These are phyloP conservation scores for Mikania micrantha DNA, from an alignment of 129 eudicot species.

Conservation along the genomic window DNA sequence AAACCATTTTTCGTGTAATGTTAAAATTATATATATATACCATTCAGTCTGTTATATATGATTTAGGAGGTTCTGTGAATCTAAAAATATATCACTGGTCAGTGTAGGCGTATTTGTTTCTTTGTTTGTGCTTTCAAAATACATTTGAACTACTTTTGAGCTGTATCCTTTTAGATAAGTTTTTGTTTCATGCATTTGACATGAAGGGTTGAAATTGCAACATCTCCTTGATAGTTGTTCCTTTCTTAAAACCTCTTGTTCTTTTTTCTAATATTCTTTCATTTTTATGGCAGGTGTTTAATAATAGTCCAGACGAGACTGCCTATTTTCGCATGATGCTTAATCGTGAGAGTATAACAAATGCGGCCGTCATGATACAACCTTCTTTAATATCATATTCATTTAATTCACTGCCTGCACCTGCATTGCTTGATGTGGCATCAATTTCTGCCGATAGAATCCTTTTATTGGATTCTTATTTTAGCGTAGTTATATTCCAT, in stretches of 20 bases:
- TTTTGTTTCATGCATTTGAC: background rate
- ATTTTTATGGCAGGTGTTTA: constrained; percentile 55
- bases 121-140: background rate
- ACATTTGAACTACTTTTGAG: background rate
- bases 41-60: no score
- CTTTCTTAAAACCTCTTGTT: background rate
- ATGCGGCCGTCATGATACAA: constrained; percentile 92
- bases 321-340: constrained; percentile 94
- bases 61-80: background rate
- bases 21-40: no score
- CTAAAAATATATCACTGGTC: no score
- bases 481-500: constrained; percentile 95
- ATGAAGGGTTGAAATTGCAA: background rate
- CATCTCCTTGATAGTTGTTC: background rate
- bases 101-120: no score
- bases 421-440: constrained; percentile 84
- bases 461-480: constrained; percentile 81
- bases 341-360: constrained; percentile 79
- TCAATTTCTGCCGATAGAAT: constrained; percentile 90
- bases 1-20: no score
- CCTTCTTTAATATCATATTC: constrained; percentile 90
- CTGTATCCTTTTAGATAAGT: background rate
- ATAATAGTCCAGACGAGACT: constrained; percentile 97
- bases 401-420: constrained; percentile 78
- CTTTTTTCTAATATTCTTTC: background rate